Percentiles rank a stretch among this genome's conserved stretches.
Evolutionary conservation across 2,329 filamentous ascomycete genomes (phyloP).

Genomic region (Colletotrichum endophyticum): DNA sequence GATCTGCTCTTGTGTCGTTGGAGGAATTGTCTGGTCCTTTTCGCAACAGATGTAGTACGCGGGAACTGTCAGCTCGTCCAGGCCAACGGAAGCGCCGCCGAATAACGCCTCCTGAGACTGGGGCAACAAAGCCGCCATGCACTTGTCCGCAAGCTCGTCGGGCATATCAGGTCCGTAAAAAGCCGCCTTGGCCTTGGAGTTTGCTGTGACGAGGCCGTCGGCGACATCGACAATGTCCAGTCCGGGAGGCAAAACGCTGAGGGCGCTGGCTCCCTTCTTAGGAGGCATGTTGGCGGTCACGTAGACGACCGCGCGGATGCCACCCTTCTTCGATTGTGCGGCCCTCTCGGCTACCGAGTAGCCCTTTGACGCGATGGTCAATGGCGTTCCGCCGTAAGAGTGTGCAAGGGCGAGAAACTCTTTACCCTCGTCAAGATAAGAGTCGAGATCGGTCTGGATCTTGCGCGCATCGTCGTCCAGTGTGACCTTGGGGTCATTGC

Average conservation of each 20-base stretch:
- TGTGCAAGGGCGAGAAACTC: conserved; percentile 1
- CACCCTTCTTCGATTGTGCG: neutral
- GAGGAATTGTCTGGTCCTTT: conserved; percentile 1
- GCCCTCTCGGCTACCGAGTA: neutral
- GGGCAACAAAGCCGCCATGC: neutral
- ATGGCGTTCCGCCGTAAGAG: neutral
- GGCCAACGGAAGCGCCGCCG: neutral
- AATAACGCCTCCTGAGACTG: neutral
- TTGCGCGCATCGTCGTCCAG: neutral
- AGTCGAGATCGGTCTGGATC: neutral
- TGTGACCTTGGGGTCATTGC: neutral
- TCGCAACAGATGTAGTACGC: conserved; percentile 5
- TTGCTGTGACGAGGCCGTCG: neutral
- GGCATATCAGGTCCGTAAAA: conserved; percentile 11
- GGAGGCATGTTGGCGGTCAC: neutral
- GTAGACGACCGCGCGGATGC: neutral
- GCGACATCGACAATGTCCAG: neutral
- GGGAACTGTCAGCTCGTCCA: neutral
- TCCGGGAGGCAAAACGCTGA: neutral
- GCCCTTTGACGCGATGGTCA: neutral
- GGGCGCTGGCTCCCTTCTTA: neutral
- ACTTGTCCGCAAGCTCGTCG: neutral
- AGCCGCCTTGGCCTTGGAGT: neutral
- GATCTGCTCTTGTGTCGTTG: neutral
- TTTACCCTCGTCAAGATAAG: neutral